These are phyloP conservation scores for Debaryomyces udenii DNA, from an alignment of 1,139 yeast species.

Conservation along the genomic window DNA sequence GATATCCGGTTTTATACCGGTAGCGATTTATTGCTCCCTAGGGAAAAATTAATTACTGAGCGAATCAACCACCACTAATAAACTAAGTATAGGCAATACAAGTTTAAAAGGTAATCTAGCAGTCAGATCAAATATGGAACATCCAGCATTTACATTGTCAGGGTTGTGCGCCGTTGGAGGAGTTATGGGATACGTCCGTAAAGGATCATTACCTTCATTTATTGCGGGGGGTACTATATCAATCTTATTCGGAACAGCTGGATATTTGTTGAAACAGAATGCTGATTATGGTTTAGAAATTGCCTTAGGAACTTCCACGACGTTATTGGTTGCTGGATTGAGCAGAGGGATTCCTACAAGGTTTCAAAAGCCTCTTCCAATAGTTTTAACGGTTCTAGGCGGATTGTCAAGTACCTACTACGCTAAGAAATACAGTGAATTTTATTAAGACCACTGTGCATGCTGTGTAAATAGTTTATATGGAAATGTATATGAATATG, in stretches of 20 bases:
- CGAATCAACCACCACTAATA: too few relatives aligned
- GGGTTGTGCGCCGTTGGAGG: constrained; percentile 80
- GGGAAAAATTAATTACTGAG: constrained; percentile 11
- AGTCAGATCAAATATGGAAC: constrained; percentile 61
- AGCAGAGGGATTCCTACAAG: constrained; percentile 62
- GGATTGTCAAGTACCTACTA: constrained; percentile 69
- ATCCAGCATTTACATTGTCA: constrained; percentile 75
- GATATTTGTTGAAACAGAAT: constrained; percentile 72
- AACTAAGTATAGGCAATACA: too few relatives aligned
- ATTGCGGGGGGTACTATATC: constrained; percentile 77
- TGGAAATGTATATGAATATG: too few relatives aligned
- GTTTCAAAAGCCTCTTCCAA: constrained; percentile 77
- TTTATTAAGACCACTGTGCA: constrained; percentile 42
- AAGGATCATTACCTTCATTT: constrained; percentile 78
- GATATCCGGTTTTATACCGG: constrained; percentile 1
- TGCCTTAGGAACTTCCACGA: constrained; percentile 71
- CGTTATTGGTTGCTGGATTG: constrained; percentile 69
- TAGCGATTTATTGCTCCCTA: constrained; percentile 1
- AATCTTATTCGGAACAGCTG: constrained; percentile 72
- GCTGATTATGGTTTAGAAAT: constrained; percentile 80
- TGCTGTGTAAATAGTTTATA: too few relatives aligned
- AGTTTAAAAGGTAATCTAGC: too few relatives aligned
- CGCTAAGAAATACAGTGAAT: constrained; percentile 69
- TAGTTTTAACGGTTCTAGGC: constrained; percentile 66
- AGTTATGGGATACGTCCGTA: constrained; percentile 67